Base-by-base conservation (phyloP, 768 basidiomycete species). In the Lyophyllum semitale region DNA sequence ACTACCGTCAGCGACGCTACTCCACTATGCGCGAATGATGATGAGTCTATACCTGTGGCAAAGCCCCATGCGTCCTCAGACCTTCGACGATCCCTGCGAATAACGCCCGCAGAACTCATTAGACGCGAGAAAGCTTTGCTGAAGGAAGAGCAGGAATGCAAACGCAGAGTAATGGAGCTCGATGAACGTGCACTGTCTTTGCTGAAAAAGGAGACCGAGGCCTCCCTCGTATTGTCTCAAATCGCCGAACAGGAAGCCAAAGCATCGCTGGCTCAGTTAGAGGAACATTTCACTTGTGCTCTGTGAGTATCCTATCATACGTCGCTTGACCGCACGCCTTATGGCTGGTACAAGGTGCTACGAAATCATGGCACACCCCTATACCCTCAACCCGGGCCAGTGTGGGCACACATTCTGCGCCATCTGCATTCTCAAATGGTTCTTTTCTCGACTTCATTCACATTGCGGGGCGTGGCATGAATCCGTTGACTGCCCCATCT, bases 381-480 rank as follows among this genome's bases (percentile, higher is more conserved):
- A 84, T 63, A 70, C 72, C 29, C 69, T 88, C 38, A 79, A 75
- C 53, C 80, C 84, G 17, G 73, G 72, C 13, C 70, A 73, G 37
- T 89, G 87, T 57, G 87, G 88, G 9, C 88, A 89, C 63, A 80
- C 85, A 4, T 89, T 85, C 63, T 88, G 85, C 64, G 81, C 83
- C 27, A 70, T 83, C 45, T 88, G 85, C 68, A 84, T 86, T 57
- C 67, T 88, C 27, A 82, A 82, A 63, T 86, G 85, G 83, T 83
- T 83, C 69, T 88, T 87, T 73, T 84, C 85, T 62, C 81, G 82
- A 45, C 69, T 88, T 26, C 86, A 88, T 68, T 73, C 72, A 44
- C 74, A 72, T 0, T 88, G 88, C 63, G 85, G 85, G 26, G 72
- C 73, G 29, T 89, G 87, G 87, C 87, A 87, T 57, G 82, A 85